phyloP scores from a whole-genome alignment of 768 basidiomycete genomes.

The Hygrophoropsis aurantiaca region DNA sequence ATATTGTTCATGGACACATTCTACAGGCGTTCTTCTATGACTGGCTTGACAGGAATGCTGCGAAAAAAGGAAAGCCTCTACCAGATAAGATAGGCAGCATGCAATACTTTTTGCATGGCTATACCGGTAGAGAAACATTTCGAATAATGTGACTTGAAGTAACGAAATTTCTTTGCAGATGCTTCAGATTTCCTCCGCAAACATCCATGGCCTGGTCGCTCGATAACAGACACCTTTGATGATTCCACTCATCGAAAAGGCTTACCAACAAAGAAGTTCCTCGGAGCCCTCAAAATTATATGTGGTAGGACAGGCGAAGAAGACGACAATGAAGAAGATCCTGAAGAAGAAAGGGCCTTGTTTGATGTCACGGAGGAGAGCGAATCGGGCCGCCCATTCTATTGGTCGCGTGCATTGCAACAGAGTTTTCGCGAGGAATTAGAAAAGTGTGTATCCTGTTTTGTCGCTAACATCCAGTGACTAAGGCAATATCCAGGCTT shows the following conservation, averaged over 20 bases:
- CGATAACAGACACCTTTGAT: constrained; percentile 83
- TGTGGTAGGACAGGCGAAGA: constrained; percentile 82
- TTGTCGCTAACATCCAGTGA: constrained; percentile 11
- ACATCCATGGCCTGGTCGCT: constrained; percentile 86
- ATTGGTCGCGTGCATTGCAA: constrained; percentile 80
- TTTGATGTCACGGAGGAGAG: constrained; percentile 64
- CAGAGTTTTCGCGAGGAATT: constrained; percentile 84
- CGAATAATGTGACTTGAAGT: neutral
- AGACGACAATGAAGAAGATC: constrained; percentile 72
- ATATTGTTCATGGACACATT: constrained; percentile 2
- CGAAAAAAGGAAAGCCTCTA: constrained; percentile 79
- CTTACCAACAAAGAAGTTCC: constrained; percentile 62
- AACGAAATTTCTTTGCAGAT: constrained; percentile 41
- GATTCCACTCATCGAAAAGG: constrained; percentile 79
- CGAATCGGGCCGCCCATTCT: constrained; percentile 62
- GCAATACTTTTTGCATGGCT: constrained; percentile 87
- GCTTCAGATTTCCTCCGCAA: constrained; percentile 85
- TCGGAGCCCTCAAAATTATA: constrained; percentile 71
- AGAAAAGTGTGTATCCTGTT: constrained; percentile 64
- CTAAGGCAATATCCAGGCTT: no score
- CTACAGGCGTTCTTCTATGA: constrained; percentile 87
- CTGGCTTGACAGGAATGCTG: constrained; percentile 81
- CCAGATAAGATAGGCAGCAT: constrained; percentile 90
- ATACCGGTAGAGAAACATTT: constrained; percentile 48
- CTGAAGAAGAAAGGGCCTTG: constrained; percentile 69